Base-by-base conservation (phyloP, 805 yeast genomes). In the Nematodospora valgi region DNA sequence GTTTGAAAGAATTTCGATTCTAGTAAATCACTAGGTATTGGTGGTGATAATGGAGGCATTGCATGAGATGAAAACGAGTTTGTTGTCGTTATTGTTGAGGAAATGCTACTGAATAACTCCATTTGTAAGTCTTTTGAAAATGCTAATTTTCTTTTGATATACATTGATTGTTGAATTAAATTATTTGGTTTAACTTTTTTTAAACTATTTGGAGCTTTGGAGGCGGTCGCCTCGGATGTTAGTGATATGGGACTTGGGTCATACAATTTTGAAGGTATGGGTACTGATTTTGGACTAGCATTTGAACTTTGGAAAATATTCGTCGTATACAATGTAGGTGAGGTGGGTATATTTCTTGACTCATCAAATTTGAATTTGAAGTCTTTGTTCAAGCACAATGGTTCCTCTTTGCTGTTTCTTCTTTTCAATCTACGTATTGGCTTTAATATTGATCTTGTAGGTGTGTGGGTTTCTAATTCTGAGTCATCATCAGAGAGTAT, bases 51-150 rank as follows among this genome's bases (percentile, higher is more conserved):
- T 19, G 27, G n/a, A 26, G 15, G 13, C 26, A 11, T 9, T 13
- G 5, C 25, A 11, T 11, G 5, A n/a, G n/a, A n/a, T n/a, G n/a
- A n/a, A n/a, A n/a, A n/a, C n/a, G n/a, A n/a, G n/a, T n/a, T n/a
- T n/a, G n/a, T n/a, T n/a, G n/a, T n/a, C 5, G 13, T 18, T 22
- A 21, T 27, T 13, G 24, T 22, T 6, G 10, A 7, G 8, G 29
- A 11, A 2, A 32, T 9, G 13, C 15, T 34, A 30, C 39, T 38
- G 9, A 34, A 38, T 25, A 66, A 45, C 47, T 67, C 72, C 12
- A 62, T 35, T 41, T 65, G 68, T 6, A 67, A 43, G 24, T 66
- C 72, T 42, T 66, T 67, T 14, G 67, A 58, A 35, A 52, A 54
- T 1, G 62, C 40, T 10, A 56, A 36, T 34, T 52, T 58, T 39